phyloP scores from a whole-genome alignment of 2,329 filamentous ascomycete genomes.

The Fusarium nurragi region DNA sequence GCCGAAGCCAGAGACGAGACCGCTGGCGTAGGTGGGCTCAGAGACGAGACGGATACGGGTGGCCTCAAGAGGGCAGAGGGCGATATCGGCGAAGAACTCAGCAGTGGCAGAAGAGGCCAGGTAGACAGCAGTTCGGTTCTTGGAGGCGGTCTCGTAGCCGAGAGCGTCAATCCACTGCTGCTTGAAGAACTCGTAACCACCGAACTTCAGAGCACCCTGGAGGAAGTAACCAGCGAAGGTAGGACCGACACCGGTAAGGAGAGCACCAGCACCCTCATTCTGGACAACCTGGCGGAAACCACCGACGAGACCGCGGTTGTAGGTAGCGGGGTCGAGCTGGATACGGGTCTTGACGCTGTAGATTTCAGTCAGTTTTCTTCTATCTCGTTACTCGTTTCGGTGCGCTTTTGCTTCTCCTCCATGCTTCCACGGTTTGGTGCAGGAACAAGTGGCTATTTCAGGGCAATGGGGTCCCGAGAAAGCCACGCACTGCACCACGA shows the following conservation, averaged over 20 bases:
- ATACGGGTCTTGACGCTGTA: conserved; percentile 92
- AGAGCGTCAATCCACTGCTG: conserved; percentile 84
- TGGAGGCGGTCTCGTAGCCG: conserved; percentile 78
- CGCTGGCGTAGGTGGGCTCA: conserved; percentile 84
- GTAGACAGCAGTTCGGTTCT: conserved; percentile 86
- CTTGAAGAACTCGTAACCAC: conserved; percentile 97
- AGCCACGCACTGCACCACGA: conserved; percentile 4
- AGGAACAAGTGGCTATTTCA: conserved; percentile 8
- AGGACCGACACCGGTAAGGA: conserved; percentile 85
- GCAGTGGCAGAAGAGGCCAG: conserved; percentile 73
- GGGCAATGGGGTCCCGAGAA: conserved; percentile 6
- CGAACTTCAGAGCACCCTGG: conserved; percentile 92
- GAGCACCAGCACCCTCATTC: conserved; percentile 85
- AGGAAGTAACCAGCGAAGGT: conserved; percentile 93
- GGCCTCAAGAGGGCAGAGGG: conserved; percentile 90
- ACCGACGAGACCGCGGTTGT: conserved; percentile 88
- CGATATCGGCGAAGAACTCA: conserved; percentile 79
- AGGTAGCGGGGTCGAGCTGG: conserved; percentile 88
- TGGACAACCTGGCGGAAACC: conserved; percentile 86
- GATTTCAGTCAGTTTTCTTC: conserved; percentile 36
- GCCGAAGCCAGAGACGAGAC: conserved; percentile 79
- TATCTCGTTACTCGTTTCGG: background rate
- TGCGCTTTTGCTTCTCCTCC: background rate
- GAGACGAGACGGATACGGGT: conserved; percentile 94
- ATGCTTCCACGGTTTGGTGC: background rate